Percentiles rank a stretch among this genome's conserved stretches.
phyloP scores from a whole-genome alignment of 306 rosid genomes.

The Cajanus cajan region DNA sequence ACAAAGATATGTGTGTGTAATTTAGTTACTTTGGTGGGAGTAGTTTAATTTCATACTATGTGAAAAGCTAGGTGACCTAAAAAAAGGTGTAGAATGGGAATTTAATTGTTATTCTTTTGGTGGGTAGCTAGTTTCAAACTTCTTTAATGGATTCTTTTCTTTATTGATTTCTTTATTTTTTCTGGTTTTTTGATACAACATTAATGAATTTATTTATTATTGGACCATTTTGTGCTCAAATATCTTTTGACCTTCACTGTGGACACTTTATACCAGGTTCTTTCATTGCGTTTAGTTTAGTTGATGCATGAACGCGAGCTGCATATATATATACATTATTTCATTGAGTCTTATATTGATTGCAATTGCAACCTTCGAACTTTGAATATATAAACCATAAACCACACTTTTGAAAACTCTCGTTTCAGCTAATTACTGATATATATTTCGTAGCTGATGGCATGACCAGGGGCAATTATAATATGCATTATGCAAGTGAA shows the following conservation, averaged over 20 bases:
- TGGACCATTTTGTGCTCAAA: constrained; percentile 8
- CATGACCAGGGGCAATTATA: not conserved
- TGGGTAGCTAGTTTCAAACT: constrained; percentile 9
- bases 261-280: not conserved
- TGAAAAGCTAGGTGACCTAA: not conserved
- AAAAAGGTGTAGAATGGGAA: constrained; percentile 19
- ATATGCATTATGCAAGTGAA: not conserved
- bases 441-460: not conserved
- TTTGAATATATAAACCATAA: not conserved
- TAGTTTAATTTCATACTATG: not conserved
- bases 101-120: constrained; percentile 29
- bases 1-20: not conserved
- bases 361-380: not conserved
- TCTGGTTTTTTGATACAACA: not conserved
- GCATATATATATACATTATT: not conserved
- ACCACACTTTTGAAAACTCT: not conserved
- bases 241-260: not conserved
- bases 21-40: not conserved
- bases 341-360: not conserved
- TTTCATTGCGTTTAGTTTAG: not conserved
- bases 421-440: not conserved
- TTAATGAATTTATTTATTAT: constrained; percentile 23
- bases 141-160: not conserved
- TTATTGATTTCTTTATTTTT: not conserved
- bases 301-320: not conserved